These are phyloP conservation scores for Cytidiella melzeri DNA, from an alignment of 768 basidiomycete species.

Conservation along the genomic window DNA sequence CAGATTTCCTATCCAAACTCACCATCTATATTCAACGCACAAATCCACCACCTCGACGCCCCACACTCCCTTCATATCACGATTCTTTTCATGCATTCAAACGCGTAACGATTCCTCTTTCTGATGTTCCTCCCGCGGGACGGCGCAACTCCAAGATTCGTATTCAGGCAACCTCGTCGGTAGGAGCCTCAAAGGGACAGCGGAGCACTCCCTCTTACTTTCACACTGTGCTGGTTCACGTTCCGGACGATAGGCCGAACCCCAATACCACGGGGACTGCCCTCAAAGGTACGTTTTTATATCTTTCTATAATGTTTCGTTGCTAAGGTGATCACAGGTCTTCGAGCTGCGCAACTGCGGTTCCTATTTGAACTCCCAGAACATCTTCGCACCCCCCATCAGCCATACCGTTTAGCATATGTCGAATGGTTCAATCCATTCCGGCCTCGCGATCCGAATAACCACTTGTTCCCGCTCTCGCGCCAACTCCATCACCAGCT, in stretches of 20 bases:
- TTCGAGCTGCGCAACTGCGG: slow-evolving; percentile 21
- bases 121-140: not conserved
- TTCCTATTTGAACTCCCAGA: slow-evolving; percentile 23
- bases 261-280: not conserved
- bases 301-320: not conserved
- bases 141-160: not conserved
- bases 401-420: slow-evolving; percentile 19
- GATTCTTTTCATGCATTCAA: not conserved
- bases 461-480: slow-evolving; percentile 3
- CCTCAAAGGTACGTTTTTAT: slow-evolving; percentile 3
- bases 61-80: not conserved
- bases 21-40: no score
- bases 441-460: not conserved
- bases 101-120: not conserved
- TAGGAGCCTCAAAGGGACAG: not conserved
- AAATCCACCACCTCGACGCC: no score
- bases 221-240: slow-evolving; percentile 2
- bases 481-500: no score
- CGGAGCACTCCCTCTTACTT: not conserved
- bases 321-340: slow-evolving; percentile 11
- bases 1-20: not conserved
- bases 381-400: slow-evolving; percentile 1
- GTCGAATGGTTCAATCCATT: slow-evolving; percentile 25
- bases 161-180: not conserved
- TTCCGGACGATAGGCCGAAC: not conserved